phyloP scores from a whole-genome alignment of 495 filamentous ascomycete genomes.

The Penicillium dipodomyicola region DNA sequence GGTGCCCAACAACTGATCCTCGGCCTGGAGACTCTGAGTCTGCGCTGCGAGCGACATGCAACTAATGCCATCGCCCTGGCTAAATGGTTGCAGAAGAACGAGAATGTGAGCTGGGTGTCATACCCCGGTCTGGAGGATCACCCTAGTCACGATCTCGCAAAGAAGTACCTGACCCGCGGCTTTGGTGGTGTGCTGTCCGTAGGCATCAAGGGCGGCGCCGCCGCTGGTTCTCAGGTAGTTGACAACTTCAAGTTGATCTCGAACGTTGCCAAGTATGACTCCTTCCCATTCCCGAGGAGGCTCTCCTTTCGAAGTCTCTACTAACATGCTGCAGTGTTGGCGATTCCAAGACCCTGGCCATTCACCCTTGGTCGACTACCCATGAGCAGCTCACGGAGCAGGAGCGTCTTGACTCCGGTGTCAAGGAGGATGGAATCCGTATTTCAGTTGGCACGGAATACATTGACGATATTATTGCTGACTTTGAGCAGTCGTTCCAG shows the following conservation, averaged over 20 bases:
- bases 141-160: constrained; percentile 72
- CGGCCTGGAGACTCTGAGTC: constrained; percentile 84
- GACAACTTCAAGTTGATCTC: constrained; percentile 95
- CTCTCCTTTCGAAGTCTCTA: background rate
- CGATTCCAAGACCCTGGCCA: constrained; percentile 82
- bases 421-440: constrained; percentile 89
- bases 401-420: constrained; percentile 78
- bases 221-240: constrained; percentile 80
- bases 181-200: constrained; percentile 92
- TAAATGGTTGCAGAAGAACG: constrained; percentile 77
- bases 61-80: constrained; percentile 81
- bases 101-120: constrained; percentile 87
- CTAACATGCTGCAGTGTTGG: constrained; percentile 50
- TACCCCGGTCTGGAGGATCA: constrained; percentile 89
- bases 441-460: constrained; percentile 97
- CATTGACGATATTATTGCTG: constrained; percentile 96
- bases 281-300: background rate
- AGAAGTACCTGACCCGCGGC: constrained; percentile 85
- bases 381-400: constrained; percentile 89
- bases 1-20: constrained; percentile 91
- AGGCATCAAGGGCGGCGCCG: constrained; percentile 84
- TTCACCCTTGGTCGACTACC: constrained; percentile 95
- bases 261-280: constrained; percentile 75
- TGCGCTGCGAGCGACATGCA: constrained; percentile 85
- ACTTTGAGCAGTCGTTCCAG: constrained; percentile 90